Evolutionary conservation across 2,329 filamentous ascomycete genomes (phyloP).

Genomic region (Ceratocystis smalleyi): DNA sequence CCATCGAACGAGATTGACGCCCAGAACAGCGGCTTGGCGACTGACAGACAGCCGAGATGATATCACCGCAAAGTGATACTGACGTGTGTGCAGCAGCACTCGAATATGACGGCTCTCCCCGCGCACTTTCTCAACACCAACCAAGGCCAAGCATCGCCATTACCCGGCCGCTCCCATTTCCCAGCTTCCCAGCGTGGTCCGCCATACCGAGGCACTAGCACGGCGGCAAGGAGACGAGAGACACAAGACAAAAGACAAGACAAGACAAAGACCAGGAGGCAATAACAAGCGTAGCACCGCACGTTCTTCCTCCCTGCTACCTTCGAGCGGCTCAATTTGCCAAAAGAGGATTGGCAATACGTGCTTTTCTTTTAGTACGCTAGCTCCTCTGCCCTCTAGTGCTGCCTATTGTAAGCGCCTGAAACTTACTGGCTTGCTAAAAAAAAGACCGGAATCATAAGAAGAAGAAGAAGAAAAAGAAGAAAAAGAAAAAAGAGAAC

Average conservation of each 20-base stretch:
- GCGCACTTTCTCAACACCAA: background rate
- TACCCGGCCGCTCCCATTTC: too few species aligned
- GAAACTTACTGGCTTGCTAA: background rate
- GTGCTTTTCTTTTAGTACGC: background rate
- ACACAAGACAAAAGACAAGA: too few species aligned
- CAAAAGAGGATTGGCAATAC: background rate
- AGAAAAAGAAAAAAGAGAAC: too few species aligned
- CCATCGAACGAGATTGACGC: slow-evolving; percentile 11
- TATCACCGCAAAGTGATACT: background rate
- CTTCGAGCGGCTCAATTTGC: background rate
- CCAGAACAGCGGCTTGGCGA: slow-evolving; percentile 4
- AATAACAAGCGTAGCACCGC: slow-evolving; percentile 2
- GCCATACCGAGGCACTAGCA: background rate
- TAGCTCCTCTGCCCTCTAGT: background rate
- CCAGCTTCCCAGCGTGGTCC: too few species aligned
- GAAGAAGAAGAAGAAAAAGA: too few species aligned
- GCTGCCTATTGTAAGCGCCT: slow-evolving; percentile 1
- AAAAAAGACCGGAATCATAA: too few species aligned
- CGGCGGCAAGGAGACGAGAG: background rate
- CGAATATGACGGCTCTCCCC: background rate
- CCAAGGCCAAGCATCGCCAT: too few species aligned
- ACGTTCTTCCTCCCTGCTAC: background rate
- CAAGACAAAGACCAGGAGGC: too few species aligned
- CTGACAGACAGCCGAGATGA: background rate
- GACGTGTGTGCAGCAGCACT: background rate